Percentiles rank a stretch among this genome's conserved stretches.
Evolutionary conservation across 371 early-diverging fungal genomes (phyloP).

Genomic region (Mucor lusitanicus): DNA sequence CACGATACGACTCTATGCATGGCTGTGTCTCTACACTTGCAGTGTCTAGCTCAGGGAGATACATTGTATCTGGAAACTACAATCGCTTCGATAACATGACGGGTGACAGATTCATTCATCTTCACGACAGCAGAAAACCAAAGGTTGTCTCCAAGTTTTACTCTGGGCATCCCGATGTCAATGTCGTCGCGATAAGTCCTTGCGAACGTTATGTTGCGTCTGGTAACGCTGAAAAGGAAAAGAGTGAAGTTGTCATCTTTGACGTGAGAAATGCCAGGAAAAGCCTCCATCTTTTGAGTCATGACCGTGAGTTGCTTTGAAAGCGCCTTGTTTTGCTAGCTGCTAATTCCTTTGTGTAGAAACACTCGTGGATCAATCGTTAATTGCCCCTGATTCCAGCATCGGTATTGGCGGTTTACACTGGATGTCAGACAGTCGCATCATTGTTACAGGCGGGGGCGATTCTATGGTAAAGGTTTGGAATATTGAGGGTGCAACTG

Average conservation of each 20-base stretch:
- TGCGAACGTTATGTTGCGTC: slow-evolving; percentile 42
- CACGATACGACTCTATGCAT: slow-evolving; percentile 23
- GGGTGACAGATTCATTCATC: slow-evolving; percentile 37
- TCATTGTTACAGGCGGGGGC: slow-evolving; percentile 45
- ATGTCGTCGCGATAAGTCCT: slow-evolving; percentile 42
- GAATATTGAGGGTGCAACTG: slow-evolving; percentile 28
- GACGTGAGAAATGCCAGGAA: slow-evolving; percentile 30
- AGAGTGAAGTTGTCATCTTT: slow-evolving; percentile 31
- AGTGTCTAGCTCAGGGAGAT: slow-evolving; percentile 27
- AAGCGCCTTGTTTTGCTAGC: not conserved
- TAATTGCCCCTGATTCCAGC: slow-evolving; percentile 32
- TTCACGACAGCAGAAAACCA: slow-evolving; percentile 27
- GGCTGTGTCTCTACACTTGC: slow-evolving; percentile 34
- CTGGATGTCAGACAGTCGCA: slow-evolving; percentile 38
- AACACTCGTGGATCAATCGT: slow-evolving; percentile 6
- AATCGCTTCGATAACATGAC: slow-evolving; percentile 23
- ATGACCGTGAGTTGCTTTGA: slow-evolving; percentile 29
- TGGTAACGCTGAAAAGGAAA: slow-evolving; percentile 38
- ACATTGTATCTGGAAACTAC: slow-evolving; percentile 37
- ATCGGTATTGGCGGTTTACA: slow-evolving; percentile 42
- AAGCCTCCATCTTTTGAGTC: slow-evolving; percentile 24
- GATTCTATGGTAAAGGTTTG: slow-evolving; percentile 42
- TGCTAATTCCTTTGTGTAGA: slow-evolving; percentile 5
- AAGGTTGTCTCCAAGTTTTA: slow-evolving; percentile 18
- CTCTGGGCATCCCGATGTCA: slow-evolving; percentile 43